phyloP scores from a whole-genome alignment of 169 alveolate species.

The Eimeria acervulina region DNA sequence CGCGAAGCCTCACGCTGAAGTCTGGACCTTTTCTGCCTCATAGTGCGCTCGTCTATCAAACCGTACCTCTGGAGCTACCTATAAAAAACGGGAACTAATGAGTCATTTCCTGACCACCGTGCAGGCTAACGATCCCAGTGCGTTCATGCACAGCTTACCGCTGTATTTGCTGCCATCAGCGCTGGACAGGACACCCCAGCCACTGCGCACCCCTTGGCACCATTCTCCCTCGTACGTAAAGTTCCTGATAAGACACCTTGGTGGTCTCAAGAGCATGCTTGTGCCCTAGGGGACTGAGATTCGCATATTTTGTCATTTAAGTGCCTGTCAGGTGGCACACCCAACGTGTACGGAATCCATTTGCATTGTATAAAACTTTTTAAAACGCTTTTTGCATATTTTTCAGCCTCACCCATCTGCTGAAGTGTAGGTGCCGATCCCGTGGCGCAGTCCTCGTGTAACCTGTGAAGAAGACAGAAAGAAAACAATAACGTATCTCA shows the following conservation, averaged over 20 bases:
- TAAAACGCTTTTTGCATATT: not conserved
- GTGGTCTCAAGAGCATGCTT: not conserved
- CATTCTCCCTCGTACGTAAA: conserved; percentile 61
- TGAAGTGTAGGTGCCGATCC: conserved; percentile 47
- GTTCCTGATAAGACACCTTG: not conserved
- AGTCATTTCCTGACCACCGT: not conserved
- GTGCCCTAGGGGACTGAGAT: not conserved
- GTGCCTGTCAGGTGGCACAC: not conserved
- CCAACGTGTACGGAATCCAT: not conserved
- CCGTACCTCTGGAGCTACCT: not conserved
- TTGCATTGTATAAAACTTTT: not conserved
- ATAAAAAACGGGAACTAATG: not conserved
- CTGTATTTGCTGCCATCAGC: conserved; percentile 44
- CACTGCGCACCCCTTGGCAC: conserved; percentile 66
- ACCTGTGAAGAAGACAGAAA: not conserved
- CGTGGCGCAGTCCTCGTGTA: conserved; percentile 48
- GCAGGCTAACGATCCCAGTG: not conserved
- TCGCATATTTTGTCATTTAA: not conserved
- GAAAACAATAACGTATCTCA: not conserved
- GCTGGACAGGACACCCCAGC: conserved; percentile 75
- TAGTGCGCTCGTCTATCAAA: not conserved
- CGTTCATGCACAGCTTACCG: not conserved
- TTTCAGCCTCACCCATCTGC: conserved; percentile 52
- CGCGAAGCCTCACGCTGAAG: too few species aligned
- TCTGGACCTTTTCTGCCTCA: not conserved